Evolutionary conservation across 257 asterid species (phyloP).

Genomic region (Solanum lignicaule): DNA sequence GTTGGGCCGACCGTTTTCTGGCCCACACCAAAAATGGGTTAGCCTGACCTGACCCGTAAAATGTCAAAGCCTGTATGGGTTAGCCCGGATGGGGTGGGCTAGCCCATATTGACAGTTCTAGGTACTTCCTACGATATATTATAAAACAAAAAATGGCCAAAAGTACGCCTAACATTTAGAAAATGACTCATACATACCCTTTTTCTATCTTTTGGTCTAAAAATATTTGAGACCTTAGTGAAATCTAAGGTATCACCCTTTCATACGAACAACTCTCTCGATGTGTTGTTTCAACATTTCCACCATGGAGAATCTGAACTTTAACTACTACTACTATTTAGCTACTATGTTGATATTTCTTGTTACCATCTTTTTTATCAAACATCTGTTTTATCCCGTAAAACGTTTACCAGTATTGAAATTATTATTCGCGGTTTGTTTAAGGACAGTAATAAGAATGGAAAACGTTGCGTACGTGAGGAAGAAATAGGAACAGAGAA

Average conservation of each 20-base stretch:
- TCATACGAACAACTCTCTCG: too few relatives aligned
- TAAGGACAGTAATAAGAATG: background rate
- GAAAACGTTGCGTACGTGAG: constrained; percentile 19
- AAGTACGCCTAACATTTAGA: background rate
- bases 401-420: constrained; percentile 5
- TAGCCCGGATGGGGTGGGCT: too few relatives aligned
- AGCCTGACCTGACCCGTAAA: too few relatives aligned
- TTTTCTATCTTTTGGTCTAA: too few relatives aligned
- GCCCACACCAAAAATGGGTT: too few relatives aligned
- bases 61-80: too few relatives aligned
- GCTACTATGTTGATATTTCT: background rate
- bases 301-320: background rate
- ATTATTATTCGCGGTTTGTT: constrained; percentile 7
- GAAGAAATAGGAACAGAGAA: constrained; percentile 17
- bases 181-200: too few relatives aligned
- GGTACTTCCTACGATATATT: background rate
- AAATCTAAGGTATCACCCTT: background rate
- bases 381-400: background rate
- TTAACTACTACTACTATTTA: too few relatives aligned
- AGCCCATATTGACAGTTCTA: too few relatives aligned
- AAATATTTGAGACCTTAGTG: too few relatives aligned
- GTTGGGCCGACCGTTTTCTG: too few relatives aligned
- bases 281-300: background rate
- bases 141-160: background rate
- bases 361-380: constrained; percentile 3